These are phyloP conservation scores for Hyphopichia wangnamkhiaoensis DNA, from an alignment of 1,139 yeast species.

Conservation along the genomic window DNA sequence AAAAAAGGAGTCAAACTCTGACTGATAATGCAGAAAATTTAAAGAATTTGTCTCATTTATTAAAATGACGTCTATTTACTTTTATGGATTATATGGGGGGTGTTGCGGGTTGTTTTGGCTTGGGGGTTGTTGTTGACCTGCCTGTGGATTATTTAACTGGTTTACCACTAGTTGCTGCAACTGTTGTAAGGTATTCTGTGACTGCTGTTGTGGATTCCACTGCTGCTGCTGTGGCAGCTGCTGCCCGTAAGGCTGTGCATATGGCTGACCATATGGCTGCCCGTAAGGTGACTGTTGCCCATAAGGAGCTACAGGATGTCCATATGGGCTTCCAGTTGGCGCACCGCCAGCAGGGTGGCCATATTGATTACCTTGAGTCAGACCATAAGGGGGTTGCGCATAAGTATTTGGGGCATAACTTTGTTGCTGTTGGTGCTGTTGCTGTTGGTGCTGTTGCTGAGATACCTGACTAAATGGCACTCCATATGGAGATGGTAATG, in stretches of 20 bases:
- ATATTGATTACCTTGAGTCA: conserved; percentile 4
- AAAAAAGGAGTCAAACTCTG: too few relatives aligned
- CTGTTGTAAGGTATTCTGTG: conserved; percentile 25
- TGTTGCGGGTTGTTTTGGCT: conserved; percentile 5
- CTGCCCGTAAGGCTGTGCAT: conserved; percentile 11
- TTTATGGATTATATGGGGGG: conserved; percentile 5
- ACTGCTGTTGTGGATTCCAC: conserved; percentile 13
- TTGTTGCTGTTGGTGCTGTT: conserved; percentile 3
- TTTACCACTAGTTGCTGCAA: conserved; percentile 30
- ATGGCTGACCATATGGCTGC: conserved; percentile 6
- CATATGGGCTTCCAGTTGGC: conserved; percentile 1
- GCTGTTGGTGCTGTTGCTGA: conserved; percentile 5
- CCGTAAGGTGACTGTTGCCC: conserved; percentile 1
- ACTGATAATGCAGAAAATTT: too few relatives aligned
- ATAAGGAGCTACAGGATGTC: neutral
- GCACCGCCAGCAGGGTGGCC: conserved; percentile 1
- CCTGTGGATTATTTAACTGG: conserved; percentile 16
- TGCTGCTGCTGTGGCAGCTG: conserved; percentile 9
- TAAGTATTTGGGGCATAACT: conserved; percentile 6
- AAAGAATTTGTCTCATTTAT: neutral
- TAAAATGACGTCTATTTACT: neutral
- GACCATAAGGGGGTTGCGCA: conserved; percentile 7
- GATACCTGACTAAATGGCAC: conserved; percentile 7
- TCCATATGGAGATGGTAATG: conserved; percentile 12
- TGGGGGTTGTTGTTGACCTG: conserved; percentile 12